These are phyloP conservation scores for Aspergillus melleus DNA, from an alignment of 2,329 filamentous ascomycete species.

Conservation along the genomic window DNA sequence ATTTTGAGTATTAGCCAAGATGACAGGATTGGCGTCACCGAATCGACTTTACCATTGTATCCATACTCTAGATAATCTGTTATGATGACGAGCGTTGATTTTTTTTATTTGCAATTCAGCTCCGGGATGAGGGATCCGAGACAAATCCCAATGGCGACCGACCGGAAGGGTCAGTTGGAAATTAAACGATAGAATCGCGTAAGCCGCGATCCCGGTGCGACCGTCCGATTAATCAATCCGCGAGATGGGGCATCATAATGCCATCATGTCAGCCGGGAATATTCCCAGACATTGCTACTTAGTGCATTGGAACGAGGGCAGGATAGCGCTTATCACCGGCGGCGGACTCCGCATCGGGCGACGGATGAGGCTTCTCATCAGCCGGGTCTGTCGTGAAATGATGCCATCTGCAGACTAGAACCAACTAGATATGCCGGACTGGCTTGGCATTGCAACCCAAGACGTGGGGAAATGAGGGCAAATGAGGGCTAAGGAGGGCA, in stretches of 20 bases:
- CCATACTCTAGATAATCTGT: not conserved
- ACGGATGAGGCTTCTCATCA: not conserved
- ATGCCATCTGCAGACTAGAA: not conserved
- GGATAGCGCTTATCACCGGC: slow-evolving; percentile 10
- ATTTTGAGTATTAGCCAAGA: slow-evolving; percentile 80
- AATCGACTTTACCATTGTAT: not conserved
- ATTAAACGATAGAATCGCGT: not conserved
- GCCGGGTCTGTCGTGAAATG: not conserved
- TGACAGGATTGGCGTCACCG: not conserved
- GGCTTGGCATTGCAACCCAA: slow-evolving; percentile 14
- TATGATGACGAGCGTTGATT: not conserved
- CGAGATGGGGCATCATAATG: too few relatives aligned
- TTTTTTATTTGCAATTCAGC: not conserved
- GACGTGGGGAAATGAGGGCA: not conserved
- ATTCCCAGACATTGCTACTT: too few relatives aligned
- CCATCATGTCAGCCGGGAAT: too few relatives aligned
- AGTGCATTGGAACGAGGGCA: not conserved
- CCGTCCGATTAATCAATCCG: not conserved
- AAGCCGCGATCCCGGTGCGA: not conserved
- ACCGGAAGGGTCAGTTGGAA: not conserved
- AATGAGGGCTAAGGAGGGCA: not conserved
- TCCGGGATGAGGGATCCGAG: not conserved
- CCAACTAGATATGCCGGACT: not conserved
- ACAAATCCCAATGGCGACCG: not conserved
- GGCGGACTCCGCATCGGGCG: not conserved